Percentiles rank a stretch among this genome's conserved stretches.
Conservation (phyloP, 2,329 filamentous ascomycete species). For the Apiospora pterosperma region DNA sequence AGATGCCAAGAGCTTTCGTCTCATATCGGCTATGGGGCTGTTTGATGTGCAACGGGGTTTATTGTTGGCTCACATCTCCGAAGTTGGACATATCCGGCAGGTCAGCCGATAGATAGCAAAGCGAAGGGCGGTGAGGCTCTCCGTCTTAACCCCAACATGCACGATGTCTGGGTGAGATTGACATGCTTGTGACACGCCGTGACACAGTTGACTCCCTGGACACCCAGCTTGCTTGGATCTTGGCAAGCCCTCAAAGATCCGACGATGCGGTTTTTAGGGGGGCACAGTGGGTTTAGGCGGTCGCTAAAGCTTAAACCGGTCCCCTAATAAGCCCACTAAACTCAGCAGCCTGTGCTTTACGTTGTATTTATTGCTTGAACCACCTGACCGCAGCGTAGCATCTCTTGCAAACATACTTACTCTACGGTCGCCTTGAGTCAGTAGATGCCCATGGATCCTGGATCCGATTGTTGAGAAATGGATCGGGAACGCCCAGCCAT, state of each 20-base stretch:
- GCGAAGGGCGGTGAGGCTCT: neutral
- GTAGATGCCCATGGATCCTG: neutral
- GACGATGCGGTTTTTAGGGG: neutral
- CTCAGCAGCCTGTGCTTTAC: neutral
- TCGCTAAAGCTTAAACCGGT: neutral
- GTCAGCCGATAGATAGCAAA: neutral
- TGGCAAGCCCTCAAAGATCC: conserved; percentile 1
- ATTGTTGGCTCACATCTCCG: neutral
- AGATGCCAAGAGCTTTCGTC: neutral
- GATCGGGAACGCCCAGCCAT: neutral
- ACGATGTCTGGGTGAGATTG: no score
- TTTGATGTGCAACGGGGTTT: neutral
- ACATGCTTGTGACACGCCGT: neutral
- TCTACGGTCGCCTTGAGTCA: no score
- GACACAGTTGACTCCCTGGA: neutral
- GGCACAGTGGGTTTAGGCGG: neutral
- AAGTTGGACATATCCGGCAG: neutral
- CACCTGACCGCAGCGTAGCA: no score
- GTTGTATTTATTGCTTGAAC: no score
- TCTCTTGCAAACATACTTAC: neutral
- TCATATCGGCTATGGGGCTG: neutral
- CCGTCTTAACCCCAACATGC: neutral
- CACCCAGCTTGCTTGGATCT: neutral
- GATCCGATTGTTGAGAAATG: neutral
- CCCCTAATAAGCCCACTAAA: neutral